phyloP scores from a whole-genome alignment of 306 rosid species.

The Inga oerstediana region DNA sequence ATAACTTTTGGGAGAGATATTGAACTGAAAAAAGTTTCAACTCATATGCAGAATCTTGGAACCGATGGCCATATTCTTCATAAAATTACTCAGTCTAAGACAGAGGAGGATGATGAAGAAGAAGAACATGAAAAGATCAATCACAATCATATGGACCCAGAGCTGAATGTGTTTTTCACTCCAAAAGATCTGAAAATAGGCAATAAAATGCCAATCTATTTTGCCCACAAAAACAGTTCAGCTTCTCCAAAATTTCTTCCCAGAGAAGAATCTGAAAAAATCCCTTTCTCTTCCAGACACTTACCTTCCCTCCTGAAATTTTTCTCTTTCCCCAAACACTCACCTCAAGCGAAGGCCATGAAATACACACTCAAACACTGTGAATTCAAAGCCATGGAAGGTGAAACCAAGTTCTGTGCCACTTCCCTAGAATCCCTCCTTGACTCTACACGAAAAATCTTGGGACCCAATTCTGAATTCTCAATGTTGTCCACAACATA shows the following conservation, averaged over 20 bases:
- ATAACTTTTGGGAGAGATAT: neutral
- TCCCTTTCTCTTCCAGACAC: conserved; percentile 62
- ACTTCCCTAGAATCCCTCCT: conserved; percentile 66
- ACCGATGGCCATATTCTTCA: conserved; percentile 18
- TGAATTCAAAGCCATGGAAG: conserved; percentile 52
- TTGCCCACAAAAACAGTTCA: conserved; percentile 48
- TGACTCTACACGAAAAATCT: conserved; percentile 42
- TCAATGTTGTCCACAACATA: conserved; percentile 53
- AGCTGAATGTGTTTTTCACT: conserved; percentile 58
- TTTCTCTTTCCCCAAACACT: conserved; percentile 55
- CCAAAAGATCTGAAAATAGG: conserved; percentile 56
- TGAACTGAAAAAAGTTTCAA: conserved; percentile 22
- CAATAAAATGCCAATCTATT: conserved; percentile 59
- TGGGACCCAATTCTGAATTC: conserved; percentile 47
- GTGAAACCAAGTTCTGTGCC: conserved; percentile 73
- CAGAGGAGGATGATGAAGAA: neutral
- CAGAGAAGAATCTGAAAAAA: conserved; percentile 58
- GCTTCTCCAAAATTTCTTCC: conserved; percentile 58
- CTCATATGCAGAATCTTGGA: conserved; percentile 29
- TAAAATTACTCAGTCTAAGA: neutral
- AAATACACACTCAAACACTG: conserved; percentile 61
- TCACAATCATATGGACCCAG: conserved; percentile 50
- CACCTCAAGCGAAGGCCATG: conserved; percentile 69
- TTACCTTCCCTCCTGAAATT: conserved; percentile 51
- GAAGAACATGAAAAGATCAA: conserved; percentile 31